Conservation (phyloP, 1,284 basidiomycete genomes). For the Leccinum fallax region DNA sequence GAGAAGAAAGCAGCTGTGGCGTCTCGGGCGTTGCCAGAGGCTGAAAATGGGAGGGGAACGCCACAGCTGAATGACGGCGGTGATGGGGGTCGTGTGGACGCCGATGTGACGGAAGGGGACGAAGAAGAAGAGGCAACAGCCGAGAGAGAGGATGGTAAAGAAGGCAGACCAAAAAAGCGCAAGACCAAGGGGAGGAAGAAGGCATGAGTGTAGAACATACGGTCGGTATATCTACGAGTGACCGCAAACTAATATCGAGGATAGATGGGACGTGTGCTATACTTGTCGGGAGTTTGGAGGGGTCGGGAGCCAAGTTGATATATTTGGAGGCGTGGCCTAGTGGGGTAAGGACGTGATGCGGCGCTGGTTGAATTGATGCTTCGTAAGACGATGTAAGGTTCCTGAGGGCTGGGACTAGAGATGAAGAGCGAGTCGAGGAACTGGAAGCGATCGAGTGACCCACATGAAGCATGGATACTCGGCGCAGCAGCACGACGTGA, state of each 20-base stretch:
- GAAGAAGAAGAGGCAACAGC: slow-evolving; percentile 19
- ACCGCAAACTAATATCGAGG: slow-evolving; percentile 5
- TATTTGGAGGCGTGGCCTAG: slow-evolving; percentile 7
- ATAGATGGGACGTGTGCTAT: slow-evolving; percentile 14
- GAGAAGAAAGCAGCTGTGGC: slow-evolving; percentile 15
- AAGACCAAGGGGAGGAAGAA: slow-evolving; percentile 27
- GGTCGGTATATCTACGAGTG: slow-evolving; percentile 5
- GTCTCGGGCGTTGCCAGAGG: slow-evolving; percentile 17
- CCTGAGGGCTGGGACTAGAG: slow-evolving; percentile 14
- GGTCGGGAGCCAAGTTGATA: slow-evolving; percentile 1
- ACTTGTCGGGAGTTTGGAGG: slow-evolving; percentile 1
- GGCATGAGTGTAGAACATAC: slow-evolving; percentile 11
- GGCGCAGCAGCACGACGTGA: neutral
- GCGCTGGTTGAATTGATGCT: slow-evolving; percentile 4
- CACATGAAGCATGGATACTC: neutral
- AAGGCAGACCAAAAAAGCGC: slow-evolving; percentile 23
- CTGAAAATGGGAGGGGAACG: slow-evolving; percentile 19
- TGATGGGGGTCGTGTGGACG: slow-evolving; percentile 15
- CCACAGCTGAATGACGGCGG: slow-evolving; percentile 18
- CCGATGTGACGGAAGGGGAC: slow-evolving; percentile 12
- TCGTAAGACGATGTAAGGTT: slow-evolving; percentile 21
- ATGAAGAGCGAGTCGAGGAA: neutral
- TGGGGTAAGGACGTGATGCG: slow-evolving; percentile 13
- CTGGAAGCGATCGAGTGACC: slow-evolving; percentile 5
- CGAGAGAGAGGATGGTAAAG: slow-evolving; percentile 5